Evolutionary conservation across 441 rosid genomes (phyloP), one percentile per base, ranked within the genome.

Genomic region (Populus tomentosa): DNA sequence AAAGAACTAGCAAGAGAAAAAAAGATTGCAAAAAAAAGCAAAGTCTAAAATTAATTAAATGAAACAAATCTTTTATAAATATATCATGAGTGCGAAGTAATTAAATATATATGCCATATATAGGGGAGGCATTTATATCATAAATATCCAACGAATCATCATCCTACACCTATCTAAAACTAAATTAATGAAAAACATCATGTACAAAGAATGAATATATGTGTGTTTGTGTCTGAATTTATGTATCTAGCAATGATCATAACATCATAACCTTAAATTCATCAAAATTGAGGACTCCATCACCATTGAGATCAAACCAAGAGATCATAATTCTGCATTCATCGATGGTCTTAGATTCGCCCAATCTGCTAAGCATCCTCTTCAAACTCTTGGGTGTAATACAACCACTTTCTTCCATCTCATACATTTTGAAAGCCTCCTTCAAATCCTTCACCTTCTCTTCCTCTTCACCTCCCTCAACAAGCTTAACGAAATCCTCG

Each of bases 201-300:
- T 46, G 6, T 46, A 46, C 56, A 46, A 46, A 46, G 56, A 46
- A 46, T 46, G 56, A 13, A 13, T 46, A 0, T n/a, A 38, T 10
- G 0, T 10, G 11, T 10, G 3, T 38, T 0, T 40, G 11, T 10
- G 11, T 38, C 10, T 38, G 10, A 33, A 33, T 33, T 33, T 6
- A 33, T 33, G 7, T 5, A 33, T 33, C 35, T 33, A 33, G 35
- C 1, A 33, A 33, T 33, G 35, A 33, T 33, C 35, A 32, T 33
- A 33, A 33, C 89, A 94, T 92, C 97, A 90, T 91, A 70, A 74
- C 79, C 78, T 86, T 92, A 80, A 92, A 92, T 84, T 94, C 98
- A 50, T 94, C 91, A 76, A 94, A 92, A 79, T 82, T 85, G 28
- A 92, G 84, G 30, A 87, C 88, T 0, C 97, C 97, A 80, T 94